Evolutionary conservation across 495 filamentous ascomycete species (phyloP), one percentile per base, ranked within the genome.

Genomic region (Podospora tetraspora): DNA sequence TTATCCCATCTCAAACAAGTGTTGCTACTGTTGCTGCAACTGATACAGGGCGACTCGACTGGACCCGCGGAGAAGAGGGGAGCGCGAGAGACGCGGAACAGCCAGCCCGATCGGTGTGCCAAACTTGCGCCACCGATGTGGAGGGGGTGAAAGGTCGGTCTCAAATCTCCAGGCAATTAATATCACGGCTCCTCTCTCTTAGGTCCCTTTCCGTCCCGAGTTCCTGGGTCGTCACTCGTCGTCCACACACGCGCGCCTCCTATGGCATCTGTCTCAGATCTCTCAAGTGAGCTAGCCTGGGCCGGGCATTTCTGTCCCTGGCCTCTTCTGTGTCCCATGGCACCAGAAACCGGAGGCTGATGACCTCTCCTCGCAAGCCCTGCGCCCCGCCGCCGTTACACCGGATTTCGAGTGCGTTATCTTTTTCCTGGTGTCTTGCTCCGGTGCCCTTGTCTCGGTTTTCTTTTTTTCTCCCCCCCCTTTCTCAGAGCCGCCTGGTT

Each of bases 111-210:
- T 62, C 61, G 61, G 29, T n/a, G 61, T 32, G 25, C 61, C 61
- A 62, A 12, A 62, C 61, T 32, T 8, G 9, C 43, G 21, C 32
- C 13, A 24, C 37, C 23, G 22, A 27, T 25, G 25, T 29, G 43
- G 34, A 37, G 25, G 21, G 37, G 32, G 24, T 16, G 13, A 29
- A 19, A 34, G 43, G 25, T 25, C 23, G 62, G 32, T 64, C 32
- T 64, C 62, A 52, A 23, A 64, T 52, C 43, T 37, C 34, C 62
- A 64, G 62, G 43, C 62, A 64, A 64, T 64, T 57, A 64, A 64
- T 64, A 52, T 56, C n/a, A n/a, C 43, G 37, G 43, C 52, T 57
- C 25, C 37, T 24, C 21, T 57, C 25, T 62, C n/a, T 62, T 62
- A 52, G 43, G 43, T 52, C 43, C 59, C 59, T 25, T 60, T 22